Percentiles rank a stretch among this genome's conserved stretches.
phyloP scores from a whole-genome alignment of 1,284 basidiomycete genomes.

The Ceratobasidium sp. region DNA sequence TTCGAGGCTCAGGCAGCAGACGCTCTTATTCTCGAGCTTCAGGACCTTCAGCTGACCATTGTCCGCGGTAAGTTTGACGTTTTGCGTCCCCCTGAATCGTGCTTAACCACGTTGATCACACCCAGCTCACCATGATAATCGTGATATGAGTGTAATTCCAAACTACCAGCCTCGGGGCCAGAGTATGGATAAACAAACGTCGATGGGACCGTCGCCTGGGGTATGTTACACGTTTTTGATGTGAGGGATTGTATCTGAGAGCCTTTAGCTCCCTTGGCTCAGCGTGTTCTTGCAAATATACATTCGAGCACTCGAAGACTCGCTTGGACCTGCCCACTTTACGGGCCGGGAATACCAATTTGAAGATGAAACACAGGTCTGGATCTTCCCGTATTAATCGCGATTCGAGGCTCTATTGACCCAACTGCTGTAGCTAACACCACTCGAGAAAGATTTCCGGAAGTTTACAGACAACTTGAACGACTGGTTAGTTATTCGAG shows the following conservation, averaged over 20 bases:
- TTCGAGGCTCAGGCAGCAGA: conserved; percentile 73
- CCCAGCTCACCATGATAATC: conserved; percentile 72
- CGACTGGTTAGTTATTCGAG: conserved; percentile 41
- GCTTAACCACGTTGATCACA: conserved; percentile 18
- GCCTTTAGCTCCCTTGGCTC: conserved; percentile 69
- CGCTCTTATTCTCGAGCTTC: conserved; percentile 77
- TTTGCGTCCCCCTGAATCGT: background rate
- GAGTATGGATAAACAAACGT: conserved; percentile 67
- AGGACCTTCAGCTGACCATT: conserved; percentile 83
- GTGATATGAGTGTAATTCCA: conserved; percentile 78
- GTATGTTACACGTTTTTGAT: conserved; percentile 52
- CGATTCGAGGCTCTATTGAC: conserved; percentile 54
- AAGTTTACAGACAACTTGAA: conserved; percentile 43
- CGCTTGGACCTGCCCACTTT: conserved; percentile 75
- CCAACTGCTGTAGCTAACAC: conserved; percentile 15
- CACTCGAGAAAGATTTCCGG: conserved; percentile 41
- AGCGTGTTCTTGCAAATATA: conserved; percentile 74
- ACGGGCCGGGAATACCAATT: conserved; percentile 57
- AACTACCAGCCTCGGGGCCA: conserved; percentile 71
- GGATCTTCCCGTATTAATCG: conserved; percentile 14
- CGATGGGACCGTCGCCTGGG: conserved; percentile 67
- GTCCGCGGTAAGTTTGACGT: conserved; percentile 65
- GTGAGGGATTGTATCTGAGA: conserved; percentile 18
- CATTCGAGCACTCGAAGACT: conserved; percentile 62
- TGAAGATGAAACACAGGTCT: conserved; percentile 57